phyloP scores from a whole-genome alignment of 257 asterid species.

The Rubia yunnanensis region DNA sequence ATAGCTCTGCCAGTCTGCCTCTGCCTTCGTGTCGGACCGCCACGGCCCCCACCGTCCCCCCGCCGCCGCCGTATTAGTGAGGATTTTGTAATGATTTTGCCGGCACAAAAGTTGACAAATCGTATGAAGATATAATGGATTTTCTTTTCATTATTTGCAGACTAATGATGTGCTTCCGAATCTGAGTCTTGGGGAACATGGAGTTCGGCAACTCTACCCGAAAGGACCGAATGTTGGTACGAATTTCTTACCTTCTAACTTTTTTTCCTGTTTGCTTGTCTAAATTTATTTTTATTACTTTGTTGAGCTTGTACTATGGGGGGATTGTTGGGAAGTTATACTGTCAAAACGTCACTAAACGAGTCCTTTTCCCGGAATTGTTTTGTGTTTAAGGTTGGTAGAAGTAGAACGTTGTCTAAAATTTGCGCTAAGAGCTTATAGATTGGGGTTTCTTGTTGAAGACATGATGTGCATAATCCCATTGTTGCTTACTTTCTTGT shows the following conservation, averaged over 20 bases:
- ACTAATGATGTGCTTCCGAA: constrained; percentile 90
- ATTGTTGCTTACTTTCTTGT: not conserved
- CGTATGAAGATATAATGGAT: not conserved
- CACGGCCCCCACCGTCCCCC: no score
- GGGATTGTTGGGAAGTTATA: not conserved
- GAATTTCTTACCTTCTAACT: not conserved
- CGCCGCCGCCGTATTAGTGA: no score
- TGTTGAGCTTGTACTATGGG: not conserved
- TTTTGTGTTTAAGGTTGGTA: not conserved
- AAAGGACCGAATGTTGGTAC: constrained; percentile 78
- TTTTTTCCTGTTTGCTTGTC: not conserved
- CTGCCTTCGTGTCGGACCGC: no score
- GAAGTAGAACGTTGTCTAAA: no score
- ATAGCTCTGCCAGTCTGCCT: no score
- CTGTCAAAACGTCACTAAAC: not conserved
- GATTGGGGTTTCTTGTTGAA: not conserved
- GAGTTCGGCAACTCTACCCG: constrained; percentile 88
- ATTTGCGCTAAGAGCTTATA: not conserved
- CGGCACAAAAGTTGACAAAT: not conserved
- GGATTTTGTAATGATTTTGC: not conserved
- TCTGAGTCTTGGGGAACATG: constrained; percentile 92
- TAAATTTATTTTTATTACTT: not conserved
- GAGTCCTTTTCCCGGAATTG: not conserved
- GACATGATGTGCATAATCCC: not conserved
- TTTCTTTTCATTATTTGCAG: constrained; percentile 31